Evolutionary conservation across 148 eudicot species (phyloP).

Genomic region (Rhododendron molle): DNA sequence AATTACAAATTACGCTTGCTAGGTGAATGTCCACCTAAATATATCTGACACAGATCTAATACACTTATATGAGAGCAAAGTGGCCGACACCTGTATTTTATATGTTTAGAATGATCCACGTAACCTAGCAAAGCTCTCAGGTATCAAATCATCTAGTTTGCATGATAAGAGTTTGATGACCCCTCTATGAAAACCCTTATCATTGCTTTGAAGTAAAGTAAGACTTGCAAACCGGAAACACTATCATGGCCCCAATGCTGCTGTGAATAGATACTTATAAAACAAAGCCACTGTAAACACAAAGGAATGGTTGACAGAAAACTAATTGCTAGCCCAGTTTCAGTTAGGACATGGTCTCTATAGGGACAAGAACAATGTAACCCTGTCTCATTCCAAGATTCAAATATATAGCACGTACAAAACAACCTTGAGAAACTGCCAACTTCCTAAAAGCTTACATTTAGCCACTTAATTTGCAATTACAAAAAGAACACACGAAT

Average conservation of each 20-base stretch:
- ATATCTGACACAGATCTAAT: background rate
- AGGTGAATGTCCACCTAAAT: background rate
- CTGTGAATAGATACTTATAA: background rate
- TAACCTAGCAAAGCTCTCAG: background rate
- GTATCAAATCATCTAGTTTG: background rate
- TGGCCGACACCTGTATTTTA: background rate
- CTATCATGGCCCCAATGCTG: background rate
- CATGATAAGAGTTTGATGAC: background rate
- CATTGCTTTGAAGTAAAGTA: background rate
- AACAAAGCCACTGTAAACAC: background rate
- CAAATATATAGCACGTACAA: background rate
- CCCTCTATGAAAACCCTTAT: background rate
- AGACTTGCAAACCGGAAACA: background rate
- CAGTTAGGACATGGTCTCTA: background rate
- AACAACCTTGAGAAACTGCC: no score
- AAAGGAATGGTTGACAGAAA: background rate
- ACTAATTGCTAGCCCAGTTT: background rate
- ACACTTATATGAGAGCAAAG: background rate
- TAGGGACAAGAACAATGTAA: background rate
- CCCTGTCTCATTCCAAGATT: background rate
- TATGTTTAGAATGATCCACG: background rate
- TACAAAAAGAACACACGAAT: background rate
- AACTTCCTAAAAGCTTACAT: background rate
- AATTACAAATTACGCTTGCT: background rate
- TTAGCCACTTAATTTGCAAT: background rate